Evolutionary conservation across 2,329 filamentous ascomycete species (phyloP).

Genomic region (Remersonia thermophila): DNA sequence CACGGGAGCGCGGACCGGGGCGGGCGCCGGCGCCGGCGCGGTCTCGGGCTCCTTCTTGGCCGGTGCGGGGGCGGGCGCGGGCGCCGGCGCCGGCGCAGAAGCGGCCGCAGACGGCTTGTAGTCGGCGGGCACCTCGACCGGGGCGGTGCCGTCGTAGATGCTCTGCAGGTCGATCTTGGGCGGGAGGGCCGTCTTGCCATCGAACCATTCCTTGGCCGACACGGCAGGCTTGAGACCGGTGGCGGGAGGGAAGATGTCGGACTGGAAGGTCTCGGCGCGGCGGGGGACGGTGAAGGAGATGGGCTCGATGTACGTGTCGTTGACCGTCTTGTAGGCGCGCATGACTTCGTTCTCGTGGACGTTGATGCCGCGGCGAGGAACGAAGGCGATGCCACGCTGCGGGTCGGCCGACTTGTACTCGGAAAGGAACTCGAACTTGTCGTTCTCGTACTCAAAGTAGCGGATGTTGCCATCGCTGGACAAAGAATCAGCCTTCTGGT

Average conservation of each 20-base stretch:
- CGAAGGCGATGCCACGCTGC: constrained; percentile 85
- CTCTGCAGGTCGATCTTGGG: constrained; percentile 90
- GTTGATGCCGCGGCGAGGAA: constrained; percentile 91
- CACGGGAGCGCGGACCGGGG: constrained; percentile 27
- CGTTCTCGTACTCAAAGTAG: constrained; percentile 96
- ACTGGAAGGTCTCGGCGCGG: constrained; percentile 87
- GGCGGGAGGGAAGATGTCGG: constrained; percentile 89
- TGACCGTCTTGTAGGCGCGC: constrained; percentile 93
- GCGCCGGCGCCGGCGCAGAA: constrained; percentile 29
- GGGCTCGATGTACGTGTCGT: constrained; percentile 86
- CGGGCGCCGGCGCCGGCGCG: constrained; percentile 30
- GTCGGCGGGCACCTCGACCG: constrained; percentile 62
- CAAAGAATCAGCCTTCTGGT: too few relatives aligned
- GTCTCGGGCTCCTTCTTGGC: constrained; percentile 42
- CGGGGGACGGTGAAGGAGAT: constrained; percentile 95
- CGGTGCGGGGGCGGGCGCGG: constrained; percentile 30
- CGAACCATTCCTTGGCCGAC: constrained; percentile 70
- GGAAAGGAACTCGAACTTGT: constrained; percentile 94
- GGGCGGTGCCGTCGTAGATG: constrained; percentile 72
- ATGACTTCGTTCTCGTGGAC: constrained; percentile 95
- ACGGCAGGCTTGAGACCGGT: constrained; percentile 69
- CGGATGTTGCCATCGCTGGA: constrained; percentile 91
- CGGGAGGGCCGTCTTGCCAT: constrained; percentile 71
- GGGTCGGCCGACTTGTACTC: constrained; percentile 96
- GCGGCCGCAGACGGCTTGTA: constrained; percentile 45